Conservation (phyloP, 805 yeast genomes). For the Saccharomycopsis javanensis region DNA sequence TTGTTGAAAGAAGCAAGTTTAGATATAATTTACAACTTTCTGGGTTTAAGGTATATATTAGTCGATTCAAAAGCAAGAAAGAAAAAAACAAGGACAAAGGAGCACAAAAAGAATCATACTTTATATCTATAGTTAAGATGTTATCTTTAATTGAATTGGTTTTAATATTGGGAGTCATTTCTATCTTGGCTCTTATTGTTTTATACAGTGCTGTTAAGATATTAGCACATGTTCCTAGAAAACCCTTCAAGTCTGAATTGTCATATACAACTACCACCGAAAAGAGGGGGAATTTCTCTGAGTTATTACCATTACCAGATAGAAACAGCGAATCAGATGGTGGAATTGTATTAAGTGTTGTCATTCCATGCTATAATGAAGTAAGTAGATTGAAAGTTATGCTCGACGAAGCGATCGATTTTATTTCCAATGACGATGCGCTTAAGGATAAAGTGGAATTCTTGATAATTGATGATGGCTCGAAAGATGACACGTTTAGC, state of each 20-base stretch:
- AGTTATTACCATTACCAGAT: conserved; percentile 8
- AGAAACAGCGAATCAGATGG: conserved; percentile 1
- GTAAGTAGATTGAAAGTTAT: conserved; percentile 57
- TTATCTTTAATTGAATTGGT: neutral
- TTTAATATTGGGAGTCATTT: neutral
- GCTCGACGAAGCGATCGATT: conserved; percentile 60
- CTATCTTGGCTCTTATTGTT: neutral
- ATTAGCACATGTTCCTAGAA: conserved; percentile 17
- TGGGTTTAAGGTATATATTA: too few relatives aligned
- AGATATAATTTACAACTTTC: too few relatives aligned
- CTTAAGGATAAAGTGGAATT: conserved; percentile 52
- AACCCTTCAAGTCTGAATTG: conserved; percentile 11
- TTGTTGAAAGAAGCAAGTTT: too few relatives aligned
- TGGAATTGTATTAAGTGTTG: conserved; percentile 29
- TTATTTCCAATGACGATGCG: conserved; percentile 32
- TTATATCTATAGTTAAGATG: neutral
- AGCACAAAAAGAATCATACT: neutral
- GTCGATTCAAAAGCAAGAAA: too few relatives aligned
- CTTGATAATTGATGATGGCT: conserved; percentile 85
- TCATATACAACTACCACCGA: conserved; percentile 11
- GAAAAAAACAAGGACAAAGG: too few relatives aligned
- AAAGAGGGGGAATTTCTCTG: conserved; percentile 5
- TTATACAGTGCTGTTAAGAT: conserved; percentile 2
- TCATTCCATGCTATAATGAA: conserved; percentile 93
- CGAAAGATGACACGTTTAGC: conserved; percentile 67